Evolutionary conservation across 2,329 filamentous ascomycete genomes (phyloP).

Genomic region (Epichloe gansuensis): DNA sequence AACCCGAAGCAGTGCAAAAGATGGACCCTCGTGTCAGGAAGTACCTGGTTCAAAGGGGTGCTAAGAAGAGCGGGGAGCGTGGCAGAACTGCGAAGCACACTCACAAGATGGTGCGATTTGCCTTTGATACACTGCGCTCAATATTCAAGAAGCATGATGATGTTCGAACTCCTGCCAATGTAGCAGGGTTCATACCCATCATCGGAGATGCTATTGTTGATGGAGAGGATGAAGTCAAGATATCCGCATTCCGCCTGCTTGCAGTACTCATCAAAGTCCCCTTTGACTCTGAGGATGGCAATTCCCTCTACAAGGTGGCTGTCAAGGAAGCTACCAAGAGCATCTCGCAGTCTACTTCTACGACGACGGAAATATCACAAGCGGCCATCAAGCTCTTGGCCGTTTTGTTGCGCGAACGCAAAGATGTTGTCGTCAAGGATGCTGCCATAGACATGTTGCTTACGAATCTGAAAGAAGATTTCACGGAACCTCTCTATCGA

Average conservation of each 20-base stretch:
- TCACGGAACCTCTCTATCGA: constrained; percentile 85
- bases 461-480: constrained; percentile 68
- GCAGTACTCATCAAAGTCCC: constrained; percentile 76
- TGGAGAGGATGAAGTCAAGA: constrained; percentile 83
- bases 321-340: constrained; percentile 73
- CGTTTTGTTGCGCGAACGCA: constrained; percentile 69
- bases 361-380: constrained; percentile 73
- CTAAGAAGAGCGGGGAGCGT: constrained; percentile 59
- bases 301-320: constrained; percentile 58
- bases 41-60: constrained; percentile 70
- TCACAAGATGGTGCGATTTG: constrained; percentile 79
- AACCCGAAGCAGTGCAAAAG: constrained; percentile 36
- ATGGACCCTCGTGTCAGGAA: constrained; percentile 51
- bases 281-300: constrained; percentile 56
- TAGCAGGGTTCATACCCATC: constrained; percentile 77
- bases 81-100: constrained; percentile 65
- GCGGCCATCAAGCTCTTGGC: constrained; percentile 80
- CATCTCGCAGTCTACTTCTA: constrained; percentile 64
- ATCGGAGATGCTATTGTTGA: constrained; percentile 76
- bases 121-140: constrained; percentile 72
- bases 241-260: constrained; percentile 75
- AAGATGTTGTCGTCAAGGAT: constrained; percentile 64
- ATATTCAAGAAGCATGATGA: constrained; percentile 77
- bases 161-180: constrained; percentile 64
- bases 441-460: constrained; percentile 72